phyloP scores from a whole-genome alignment of 2,329 filamentous ascomycete species.

The Phoma sp. region DNA sequence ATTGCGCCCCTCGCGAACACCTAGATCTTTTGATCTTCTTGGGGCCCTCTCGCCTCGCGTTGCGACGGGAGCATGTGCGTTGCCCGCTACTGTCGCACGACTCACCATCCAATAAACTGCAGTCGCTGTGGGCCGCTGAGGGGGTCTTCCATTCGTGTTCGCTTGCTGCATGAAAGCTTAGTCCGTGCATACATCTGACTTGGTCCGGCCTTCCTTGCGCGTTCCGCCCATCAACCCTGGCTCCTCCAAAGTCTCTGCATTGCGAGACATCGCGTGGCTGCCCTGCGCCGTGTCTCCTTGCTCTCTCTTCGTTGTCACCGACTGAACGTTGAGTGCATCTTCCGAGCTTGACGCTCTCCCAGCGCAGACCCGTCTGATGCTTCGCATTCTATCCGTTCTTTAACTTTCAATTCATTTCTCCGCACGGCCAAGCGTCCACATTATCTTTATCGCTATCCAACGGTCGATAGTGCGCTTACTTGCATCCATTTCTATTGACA shows the following conservation, averaged over 20 bases:
- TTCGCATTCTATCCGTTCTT: constrained; percentile 29
- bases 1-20: constrained; percentile 4
- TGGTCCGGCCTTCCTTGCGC: constrained; percentile 28
- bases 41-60: constrained; percentile 26
- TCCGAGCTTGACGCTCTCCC: constrained; percentile 41
- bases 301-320: constrained; percentile 27
- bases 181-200: constrained; percentile 30
- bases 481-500: constrained; percentile 2
- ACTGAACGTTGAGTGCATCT: constrained; percentile 25
- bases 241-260: constrained; percentile 33
- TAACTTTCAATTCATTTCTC: constrained; percentile 22
- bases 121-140: constrained; percentile 23
- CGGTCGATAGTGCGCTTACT: constrained; percentile 13
- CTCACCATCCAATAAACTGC: constrained; percentile 28
- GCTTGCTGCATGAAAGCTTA: constrained; percentile 29
- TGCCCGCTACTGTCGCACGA: constrained; percentile 43
- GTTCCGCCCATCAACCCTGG: constrained; percentile 37
- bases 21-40: constrained; percentile 11
- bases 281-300: constrained; percentile 22
- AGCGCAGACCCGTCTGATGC: constrained; percentile 19
- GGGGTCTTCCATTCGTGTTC: constrained; percentile 27
- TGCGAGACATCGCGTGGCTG: constrained; percentile 32
- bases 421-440: constrained; percentile 23
- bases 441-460: constrained; percentile 17
- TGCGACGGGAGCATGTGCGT: constrained; percentile 39